These are phyloP conservation scores for Zarea fungicola DNA, from an alignment of 2,329 filamentous ascomycete species.

Conservation along the genomic window DNA sequence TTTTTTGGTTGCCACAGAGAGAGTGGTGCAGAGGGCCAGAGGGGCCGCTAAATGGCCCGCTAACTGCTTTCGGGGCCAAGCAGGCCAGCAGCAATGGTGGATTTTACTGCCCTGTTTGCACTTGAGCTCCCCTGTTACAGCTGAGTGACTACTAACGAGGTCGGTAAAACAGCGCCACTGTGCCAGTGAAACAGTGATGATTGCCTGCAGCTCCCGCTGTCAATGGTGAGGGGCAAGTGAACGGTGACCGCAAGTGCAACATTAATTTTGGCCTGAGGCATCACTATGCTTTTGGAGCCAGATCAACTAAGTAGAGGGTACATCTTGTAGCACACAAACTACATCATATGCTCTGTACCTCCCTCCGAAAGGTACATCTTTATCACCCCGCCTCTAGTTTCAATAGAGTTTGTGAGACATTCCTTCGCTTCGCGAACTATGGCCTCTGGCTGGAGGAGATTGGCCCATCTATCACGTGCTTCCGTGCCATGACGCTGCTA, in stretches of 20 bases:
- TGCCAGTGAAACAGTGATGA: too few relatives aligned
- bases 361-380: neutral
- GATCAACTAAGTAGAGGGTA: neutral
- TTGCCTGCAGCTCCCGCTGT: too few relatives aligned
- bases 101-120: too few relatives aligned
- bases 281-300: neutral
- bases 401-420: too few relatives aligned
- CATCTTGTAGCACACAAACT: neutral
- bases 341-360: neutral
- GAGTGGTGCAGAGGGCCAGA: constrained; percentile 10
- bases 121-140: too few relatives aligned
- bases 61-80: constrained; percentile 3
- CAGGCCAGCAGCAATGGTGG: too few relatives aligned
- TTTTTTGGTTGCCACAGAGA: constrained; percentile 12
- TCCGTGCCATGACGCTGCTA: neutral
- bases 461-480: constrained; percentile 10
- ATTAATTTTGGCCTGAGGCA: constrained; percentile 9
- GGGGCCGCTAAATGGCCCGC: neutral
- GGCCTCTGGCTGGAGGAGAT: too few relatives aligned
- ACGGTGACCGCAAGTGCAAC: neutral
- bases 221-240: too few relatives aligned
- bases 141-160: too few relatives aligned
- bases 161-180: too few relatives aligned
- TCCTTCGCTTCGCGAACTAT: too few relatives aligned
- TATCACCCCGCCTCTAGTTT: neutral